Base-by-base conservation (phyloP, 768 basidiomycete genomes). In the Trametes cinnabarina region DNA sequence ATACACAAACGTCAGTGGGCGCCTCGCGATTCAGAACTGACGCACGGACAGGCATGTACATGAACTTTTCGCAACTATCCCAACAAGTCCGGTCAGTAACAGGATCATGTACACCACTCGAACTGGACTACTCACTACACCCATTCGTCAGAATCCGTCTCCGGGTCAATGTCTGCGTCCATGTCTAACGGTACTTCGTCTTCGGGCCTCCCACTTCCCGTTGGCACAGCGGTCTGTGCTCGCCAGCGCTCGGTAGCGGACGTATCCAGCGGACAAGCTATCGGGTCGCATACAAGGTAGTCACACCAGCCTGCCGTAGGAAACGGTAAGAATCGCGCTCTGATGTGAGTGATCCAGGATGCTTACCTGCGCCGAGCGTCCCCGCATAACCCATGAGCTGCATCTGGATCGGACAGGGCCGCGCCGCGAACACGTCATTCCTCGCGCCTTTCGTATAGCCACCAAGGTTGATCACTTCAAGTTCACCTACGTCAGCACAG, bases 381-480 rank as follows among this genome's bases (percentile, higher is more conserved):
- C 81, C 79, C 4, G 81, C 80, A 49, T 77, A 82, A 17, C 80
- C 80, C 74, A 82, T 80, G 19, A 78, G 63, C 35, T 77, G 77
- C 49, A 81, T 69, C 63, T 82, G 80, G 10, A 82, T 66, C 3
- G 80, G 81, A 47, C 74, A 73, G 15, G 78, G 76, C 23, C 80
- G 72, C 1, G 75, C 77, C 14, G 81, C 81, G 44, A 82, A 82
- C 17, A 82, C 73, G 49, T 82, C 80, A 55, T 82, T 82, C 54
- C 74, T 67, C 2, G 80, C 76, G 15, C 79, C 81, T 63, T 79
- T 82, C 28, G 80, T 82, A 58, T 82, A 82, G 10, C 80, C 80
- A 4, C 75, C 77, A 2, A 79, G 63, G 56, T 79, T 78, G 49
- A 79, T 68, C 22, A 79, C 78, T 79, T 60, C 39, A 15, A 4